These are phyloP conservation scores for Euphorbia pulcherrima DNA, from an alignment of 345 rosid species.

Conservation along the genomic window DNA sequence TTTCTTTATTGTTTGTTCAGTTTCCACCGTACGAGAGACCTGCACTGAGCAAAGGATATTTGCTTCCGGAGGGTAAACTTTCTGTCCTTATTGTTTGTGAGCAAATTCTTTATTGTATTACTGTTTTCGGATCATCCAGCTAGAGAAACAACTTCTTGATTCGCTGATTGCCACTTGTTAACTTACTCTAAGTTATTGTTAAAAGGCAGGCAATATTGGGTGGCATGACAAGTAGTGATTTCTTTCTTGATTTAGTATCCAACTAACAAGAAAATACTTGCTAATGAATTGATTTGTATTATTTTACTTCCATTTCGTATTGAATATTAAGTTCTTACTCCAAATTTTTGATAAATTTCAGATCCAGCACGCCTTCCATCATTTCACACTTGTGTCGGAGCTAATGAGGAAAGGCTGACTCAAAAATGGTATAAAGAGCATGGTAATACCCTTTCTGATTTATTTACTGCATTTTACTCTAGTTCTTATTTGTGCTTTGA, in stretches of 20 bases:
- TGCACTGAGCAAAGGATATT: slow-evolving; percentile 83
- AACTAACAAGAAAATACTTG: background rate
- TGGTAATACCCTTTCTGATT: slow-evolving; percentile 43
- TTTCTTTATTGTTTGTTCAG: slow-evolving; percentile 37
- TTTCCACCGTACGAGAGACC: slow-evolving; percentile 91
- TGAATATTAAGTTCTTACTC: background rate
- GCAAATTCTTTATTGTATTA: background rate
- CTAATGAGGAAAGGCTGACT: slow-evolving; percentile 80
- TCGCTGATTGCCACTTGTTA: background rate
- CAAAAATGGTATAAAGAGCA: slow-evolving; percentile 88
- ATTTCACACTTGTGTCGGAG: slow-evolving; percentile 96
- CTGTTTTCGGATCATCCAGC: background rate
- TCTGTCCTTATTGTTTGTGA: slow-evolving; percentile 1
- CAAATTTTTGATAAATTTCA: slow-evolving; percentile 34
- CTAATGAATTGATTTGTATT: background rate
- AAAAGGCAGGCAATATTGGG: background rate
- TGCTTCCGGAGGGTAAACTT: slow-evolving; percentile 69
- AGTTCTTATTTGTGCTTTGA: background rate
- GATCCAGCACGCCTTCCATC: slow-evolving; percentile 92
- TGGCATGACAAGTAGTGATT: background rate
- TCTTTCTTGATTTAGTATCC: background rate
- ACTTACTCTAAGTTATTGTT: background rate
- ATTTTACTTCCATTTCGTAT: slow-evolving; percentile 8
- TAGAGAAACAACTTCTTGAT: background rate
- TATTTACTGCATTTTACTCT: background rate